These are phyloP conservation scores for Aspergillus sp. DNA, from an alignment of 2,329 filamentous ascomycete species.

Conservation along the genomic window DNA sequence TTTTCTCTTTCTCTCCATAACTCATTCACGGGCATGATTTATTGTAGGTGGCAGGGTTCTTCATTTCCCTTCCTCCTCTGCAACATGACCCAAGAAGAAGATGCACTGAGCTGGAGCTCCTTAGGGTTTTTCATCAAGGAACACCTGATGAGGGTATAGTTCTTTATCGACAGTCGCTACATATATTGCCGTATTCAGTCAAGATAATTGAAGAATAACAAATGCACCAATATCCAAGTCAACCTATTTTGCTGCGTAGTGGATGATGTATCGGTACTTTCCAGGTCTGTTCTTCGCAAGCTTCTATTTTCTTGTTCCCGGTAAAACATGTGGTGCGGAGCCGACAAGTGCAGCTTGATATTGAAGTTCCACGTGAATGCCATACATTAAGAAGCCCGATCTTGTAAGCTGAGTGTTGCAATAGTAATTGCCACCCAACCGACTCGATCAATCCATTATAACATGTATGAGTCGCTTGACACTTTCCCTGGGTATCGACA, in stretches of 20 bases:
- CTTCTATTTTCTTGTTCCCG: too few species aligned
- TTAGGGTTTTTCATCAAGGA: constrained; percentile 44
- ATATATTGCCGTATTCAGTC: constrained; percentile 31
- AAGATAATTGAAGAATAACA: background rate
- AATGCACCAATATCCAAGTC: too few species aligned
- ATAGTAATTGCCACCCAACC: too few species aligned
- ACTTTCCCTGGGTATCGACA: background rate
- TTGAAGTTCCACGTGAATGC: too few species aligned
- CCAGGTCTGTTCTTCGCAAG: too few species aligned
- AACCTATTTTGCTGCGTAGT: too few species aligned
- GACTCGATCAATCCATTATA: too few species aligned
- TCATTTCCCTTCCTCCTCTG: constrained; percentile 60
- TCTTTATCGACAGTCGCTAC: constrained; percentile 69
- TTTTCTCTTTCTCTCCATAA: constrained; percentile 49
- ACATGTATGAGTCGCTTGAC: background rate
- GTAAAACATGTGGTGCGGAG: too few species aligned
- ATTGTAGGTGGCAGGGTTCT: constrained; percentile 62
- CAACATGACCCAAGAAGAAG: constrained; percentile 62
- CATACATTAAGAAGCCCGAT: too few species aligned
- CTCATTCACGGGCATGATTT: constrained; percentile 61
- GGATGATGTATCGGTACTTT: too few species aligned
- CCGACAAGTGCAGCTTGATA: too few species aligned
- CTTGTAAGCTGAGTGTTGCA: too few species aligned
- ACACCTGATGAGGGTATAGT: constrained; percentile 58
- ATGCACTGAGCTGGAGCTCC: constrained; percentile 67